Conservation (phyloP, 2,329 filamentous ascomycete species). For the Botryotinia narcissicola region DNA sequence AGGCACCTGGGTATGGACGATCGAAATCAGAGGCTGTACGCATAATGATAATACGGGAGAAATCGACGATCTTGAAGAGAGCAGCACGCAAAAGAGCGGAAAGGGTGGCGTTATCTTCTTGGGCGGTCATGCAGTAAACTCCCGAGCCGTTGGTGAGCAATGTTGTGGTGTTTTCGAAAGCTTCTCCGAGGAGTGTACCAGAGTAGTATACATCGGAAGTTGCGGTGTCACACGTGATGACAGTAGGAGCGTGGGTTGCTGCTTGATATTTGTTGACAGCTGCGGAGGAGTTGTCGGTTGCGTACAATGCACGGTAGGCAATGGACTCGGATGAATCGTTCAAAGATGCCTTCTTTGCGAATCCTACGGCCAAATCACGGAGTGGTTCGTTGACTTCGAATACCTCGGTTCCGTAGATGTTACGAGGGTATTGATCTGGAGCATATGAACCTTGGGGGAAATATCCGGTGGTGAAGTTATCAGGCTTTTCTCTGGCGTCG, state of each 20-base stretch:
- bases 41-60: slow-evolving; percentile 64
- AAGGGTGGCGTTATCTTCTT: slow-evolving; percentile 70
- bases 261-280: slow-evolving; percentile 45
- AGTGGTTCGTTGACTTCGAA: slow-evolving; percentile 63
- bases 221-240: slow-evolving; percentile 64
- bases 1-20: slow-evolving; percentile 58
- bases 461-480: slow-evolving; percentile 65
- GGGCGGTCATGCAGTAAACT: slow-evolving; percentile 67
- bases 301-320: slow-evolving; percentile 47
- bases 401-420: slow-evolving; percentile 66
- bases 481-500: slow-evolving; percentile 65
- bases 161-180: slow-evolving; percentile 63
- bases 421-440: slow-evolving; percentile 56
- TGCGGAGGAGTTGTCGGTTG: slow-evolving; percentile 47
- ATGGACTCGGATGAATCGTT: slow-evolving; percentile 49
- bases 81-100: slow-evolving; percentile 63
- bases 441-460: slow-evolving; percentile 58
- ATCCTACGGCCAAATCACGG: slow-evolving; percentile 50
- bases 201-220: slow-evolving; percentile 73
- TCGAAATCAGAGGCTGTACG: slow-evolving; percentile 71
- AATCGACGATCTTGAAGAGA: slow-evolving; percentile 56
- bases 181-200: slow-evolving; percentile 57
- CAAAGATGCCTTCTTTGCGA: slow-evolving; percentile 53
- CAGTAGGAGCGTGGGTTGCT: slow-evolving; percentile 49
- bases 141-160: slow-evolving; percentile 67